Base-by-base conservation (phyloP, 441 rosid species). In the Aquilaria agallochum region DNA sequence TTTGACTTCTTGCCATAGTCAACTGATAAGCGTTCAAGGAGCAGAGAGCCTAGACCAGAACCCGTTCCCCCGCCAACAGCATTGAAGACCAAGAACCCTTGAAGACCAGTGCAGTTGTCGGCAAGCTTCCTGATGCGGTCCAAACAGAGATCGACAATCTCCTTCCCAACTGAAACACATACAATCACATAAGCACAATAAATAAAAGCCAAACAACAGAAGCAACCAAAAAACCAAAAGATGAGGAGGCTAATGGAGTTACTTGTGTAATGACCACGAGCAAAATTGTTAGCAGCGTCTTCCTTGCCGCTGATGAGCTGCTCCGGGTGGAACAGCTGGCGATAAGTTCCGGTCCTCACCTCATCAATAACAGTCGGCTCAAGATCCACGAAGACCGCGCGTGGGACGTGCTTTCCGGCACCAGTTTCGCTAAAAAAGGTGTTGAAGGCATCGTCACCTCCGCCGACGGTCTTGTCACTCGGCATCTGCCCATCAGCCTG, bases 381-480 rank as follows among this genome's bases (percentile, higher is more conserved):
- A 0, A 79, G 84, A 58, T 79, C 84, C 9, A 79, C 81, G 30
- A 79, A 79, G 44, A 79, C 74, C 0, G 83, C 83, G 1, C 80
- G 89, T 31, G 92, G 92, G 12, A 86, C 92, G 9, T 86, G 89
- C 84, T 86, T 86, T 53, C 92, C 92, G 0, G 87, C 89, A 68
- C 89, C 92, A 20, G 89, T 83, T 76, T 83, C 89, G 48, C 92
- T 86, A 80, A 86, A 86, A 71, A 86, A 86, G 78, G 92, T 86
- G 85, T 86, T 86, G 74, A 86, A 86, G 32, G 89, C 92, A 70
- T 86, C 92, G 15, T 86, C 92, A 10, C 92, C 92, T 66, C 87
- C 89, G 0, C 92, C 89, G 55, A 74, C 79, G 9, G 81, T 79
- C 74, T 76, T 79, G 70, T 79, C 84, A 69, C 70, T 53, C 3